Conservation (phyloP, 1,284 basidiomycete species). For the Moniliophthora roreri region DNA sequence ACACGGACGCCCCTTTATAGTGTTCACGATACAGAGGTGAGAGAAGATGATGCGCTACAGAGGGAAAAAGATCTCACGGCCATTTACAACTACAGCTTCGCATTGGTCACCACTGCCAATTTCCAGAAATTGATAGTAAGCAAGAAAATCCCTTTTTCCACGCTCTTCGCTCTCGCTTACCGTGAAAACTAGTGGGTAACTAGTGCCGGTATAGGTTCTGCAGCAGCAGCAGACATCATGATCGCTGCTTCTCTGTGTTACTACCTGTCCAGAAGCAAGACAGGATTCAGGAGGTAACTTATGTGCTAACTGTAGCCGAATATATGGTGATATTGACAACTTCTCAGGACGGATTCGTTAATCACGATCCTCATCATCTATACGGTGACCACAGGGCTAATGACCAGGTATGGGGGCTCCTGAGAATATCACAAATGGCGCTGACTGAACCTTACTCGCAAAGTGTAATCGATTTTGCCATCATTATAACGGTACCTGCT, state of each 20-base stretch:
- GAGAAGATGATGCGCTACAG: constrained; percentile 4
- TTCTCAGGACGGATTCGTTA: constrained; percentile 37
- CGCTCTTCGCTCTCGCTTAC: not conserved
- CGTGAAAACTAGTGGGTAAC: constrained; percentile 36
- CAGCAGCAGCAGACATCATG: constrained; percentile 39
- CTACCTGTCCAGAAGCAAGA: constrained; percentile 32
- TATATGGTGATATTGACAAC: constrained; percentile 2
- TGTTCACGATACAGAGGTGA: constrained; percentile 40
- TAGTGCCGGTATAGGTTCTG: constrained; percentile 39
- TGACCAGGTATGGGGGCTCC: constrained; percentile 38
- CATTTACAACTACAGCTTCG: constrained; percentile 23
- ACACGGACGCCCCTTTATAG: constrained; percentile 17
- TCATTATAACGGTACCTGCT: constrained; percentile 32
- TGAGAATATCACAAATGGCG: not conserved
- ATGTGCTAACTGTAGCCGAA: not conserved
- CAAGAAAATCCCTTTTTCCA: constrained; percentile 5
- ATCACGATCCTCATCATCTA: constrained; percentile 39
- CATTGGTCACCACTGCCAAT: constrained; percentile 26
- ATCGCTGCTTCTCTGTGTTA: constrained; percentile 41
- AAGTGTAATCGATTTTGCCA: constrained; percentile 37
- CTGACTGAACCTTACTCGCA: not conserved
- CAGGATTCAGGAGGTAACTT: constrained; percentile 12
- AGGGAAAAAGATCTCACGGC: not conserved
- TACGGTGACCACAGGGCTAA: constrained; percentile 39
- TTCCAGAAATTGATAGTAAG: constrained; percentile 37